A percentile compares a stretch with the other conserved stretches of the same genome.
phyloP scores from a whole-genome alignment of 768 basidiomycete genomes.

The Phanerodontia chrysosporium region DNA sequence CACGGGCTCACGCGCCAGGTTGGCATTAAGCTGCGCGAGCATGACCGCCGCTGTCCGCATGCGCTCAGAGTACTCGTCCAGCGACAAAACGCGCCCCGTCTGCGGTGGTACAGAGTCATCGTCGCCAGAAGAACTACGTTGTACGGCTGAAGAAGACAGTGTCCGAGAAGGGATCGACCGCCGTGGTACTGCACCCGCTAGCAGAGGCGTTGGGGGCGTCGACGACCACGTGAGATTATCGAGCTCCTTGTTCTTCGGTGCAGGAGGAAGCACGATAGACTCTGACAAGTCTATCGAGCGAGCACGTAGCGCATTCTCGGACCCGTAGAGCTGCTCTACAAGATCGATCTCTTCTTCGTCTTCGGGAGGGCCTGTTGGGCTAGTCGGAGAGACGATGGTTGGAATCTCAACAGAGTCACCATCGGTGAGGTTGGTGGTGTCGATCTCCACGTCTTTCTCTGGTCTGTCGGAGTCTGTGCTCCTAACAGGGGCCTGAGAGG shows the following conservation, averaged over 20 bases:
- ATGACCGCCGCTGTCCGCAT: slow-evolving; percentile 99
- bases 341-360: slow-evolving; percentile 83
- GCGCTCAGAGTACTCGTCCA: slow-evolving; percentile 97
- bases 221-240: slow-evolving; percentile 81
- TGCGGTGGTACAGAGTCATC: slow-evolving; percentile 1
- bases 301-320: slow-evolving; percentile 66
- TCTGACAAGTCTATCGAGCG: slow-evolving; percentile 76
- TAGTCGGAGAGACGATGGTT: slow-evolving; percentile 3
- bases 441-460: slow-evolving; percentile 23
- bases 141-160: background rate
- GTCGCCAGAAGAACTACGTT: background rate
- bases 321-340: slow-evolving; percentile 92
- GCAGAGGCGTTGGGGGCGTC: slow-evolving; percentile 43
- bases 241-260: slow-evolving; percentile 85
- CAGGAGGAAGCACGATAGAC: slow-evolving; percentile 74
- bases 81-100: slow-evolving; percentile 45
- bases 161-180: slow-evolving; percentile 16
- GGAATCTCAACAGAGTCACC: background rate
- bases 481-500: background rate
- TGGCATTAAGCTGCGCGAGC: slow-evolving; percentile 94
- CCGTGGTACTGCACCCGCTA: slow-evolving; percentile 26
- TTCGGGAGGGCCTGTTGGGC: slow-evolving; percentile 11
- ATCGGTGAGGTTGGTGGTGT: slow-evolving; percentile 17
- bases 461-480: slow-evolving; percentile 8
- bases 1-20: slow-evolving; percentile 53